Base-by-base conservation (phyloP, 2,329 filamentous ascomycete genomes). In the Penicillium sp. region DNA sequence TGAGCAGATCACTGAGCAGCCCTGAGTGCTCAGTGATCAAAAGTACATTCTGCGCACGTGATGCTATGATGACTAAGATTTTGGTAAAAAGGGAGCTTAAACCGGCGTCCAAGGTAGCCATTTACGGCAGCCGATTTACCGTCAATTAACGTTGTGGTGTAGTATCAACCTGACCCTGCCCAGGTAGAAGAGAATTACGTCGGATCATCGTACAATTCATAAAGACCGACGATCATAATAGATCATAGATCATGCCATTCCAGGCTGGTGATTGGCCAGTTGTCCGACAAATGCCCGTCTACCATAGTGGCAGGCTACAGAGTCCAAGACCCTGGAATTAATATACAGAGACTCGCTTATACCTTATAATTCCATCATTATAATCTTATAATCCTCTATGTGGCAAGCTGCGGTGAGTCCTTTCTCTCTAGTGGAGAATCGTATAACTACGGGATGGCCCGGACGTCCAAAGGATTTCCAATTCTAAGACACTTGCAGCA, bases 271-370 rank as follows among this genome's bases (percentile, higher is more conserved):
- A 70, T 70, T 72, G 68, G 69, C 21, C 29, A 29, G 7, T 57
- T 2, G 45, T 47, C 69, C 70, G 70, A 69, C 55, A 70, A 71
- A 65, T 68, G 60, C 44, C 70, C 70, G 70, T 63, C 8, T 16
- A 11, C 33, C 23, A 16, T 45, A 31, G n/a, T 13, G 11, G 15
- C 15, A 13, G n/a, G n/a, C 6, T 31, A 21, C 11, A 31, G 25
- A 19, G 9, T 19, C 29, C 6, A n/a, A 9, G n/a, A 15, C 2
- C 13, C 8, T 11, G 45, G 5, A 34, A 23, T 25, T 33, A 34
- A 46, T 33, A 31, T 21, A 34, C 2, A 46, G 13, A 21, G 31
- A 15, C n/a, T 27, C 15, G 31, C 44, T 23, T 23, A 16, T 6
- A 19, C 3, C 8, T 3, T 34, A n/a, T 11, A 47, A 34, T 47